phyloP scores from a whole-genome alignment of 768 basidiomycete species.

The Agrocybe praecox region DNA sequence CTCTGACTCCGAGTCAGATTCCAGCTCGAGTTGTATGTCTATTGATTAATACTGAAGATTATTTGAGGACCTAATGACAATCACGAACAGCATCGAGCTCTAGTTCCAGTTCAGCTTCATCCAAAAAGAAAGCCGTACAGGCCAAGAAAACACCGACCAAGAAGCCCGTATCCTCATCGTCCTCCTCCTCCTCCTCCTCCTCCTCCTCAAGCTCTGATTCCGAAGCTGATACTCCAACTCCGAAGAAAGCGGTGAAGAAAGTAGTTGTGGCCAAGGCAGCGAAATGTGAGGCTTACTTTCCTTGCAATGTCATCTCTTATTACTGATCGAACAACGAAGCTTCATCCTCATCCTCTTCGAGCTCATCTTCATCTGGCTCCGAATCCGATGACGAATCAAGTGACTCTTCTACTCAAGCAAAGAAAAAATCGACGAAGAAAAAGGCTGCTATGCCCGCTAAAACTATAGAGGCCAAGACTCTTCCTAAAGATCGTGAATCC shows the following conservation, averaged over 20 bases:
- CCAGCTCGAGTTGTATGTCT: constrained; percentile 18
- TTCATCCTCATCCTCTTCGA: constrained; percentile 9
- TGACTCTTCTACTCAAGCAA: constrained; percentile 24
- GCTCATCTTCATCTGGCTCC: constrained; percentile 24
- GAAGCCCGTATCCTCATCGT: constrained; percentile 20
- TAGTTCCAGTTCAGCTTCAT: constrained; percentile 9
- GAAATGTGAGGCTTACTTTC: background rate
- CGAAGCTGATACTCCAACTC: constrained; percentile 21
- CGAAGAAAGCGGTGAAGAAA: constrained; percentile 7
- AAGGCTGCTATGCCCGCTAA: constrained; percentile 11
- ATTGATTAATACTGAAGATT: constrained; percentile 25
- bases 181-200: constrained; percentile 22
- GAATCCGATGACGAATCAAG: constrained; percentile 41
- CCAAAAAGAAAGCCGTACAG: constrained; percentile 25
- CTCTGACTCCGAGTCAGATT: constrained; percentile 21
- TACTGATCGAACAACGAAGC: background rate
- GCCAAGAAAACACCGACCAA: constrained; percentile 17
- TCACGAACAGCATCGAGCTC: constrained; percentile 9
- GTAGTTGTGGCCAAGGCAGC: background rate
- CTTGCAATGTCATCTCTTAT: background rate
- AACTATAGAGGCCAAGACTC: constrained; percentile 7
- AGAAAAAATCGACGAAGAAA: constrained; percentile 17
- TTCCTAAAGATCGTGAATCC: constrained; percentile 32
- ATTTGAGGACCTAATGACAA: constrained; percentile 22
- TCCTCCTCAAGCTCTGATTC: constrained; percentile 28